Evolutionary conservation across 495 filamentous ascomycete genomes (phyloP).

Genomic region (Penicillium cosmopolitanum): DNA sequence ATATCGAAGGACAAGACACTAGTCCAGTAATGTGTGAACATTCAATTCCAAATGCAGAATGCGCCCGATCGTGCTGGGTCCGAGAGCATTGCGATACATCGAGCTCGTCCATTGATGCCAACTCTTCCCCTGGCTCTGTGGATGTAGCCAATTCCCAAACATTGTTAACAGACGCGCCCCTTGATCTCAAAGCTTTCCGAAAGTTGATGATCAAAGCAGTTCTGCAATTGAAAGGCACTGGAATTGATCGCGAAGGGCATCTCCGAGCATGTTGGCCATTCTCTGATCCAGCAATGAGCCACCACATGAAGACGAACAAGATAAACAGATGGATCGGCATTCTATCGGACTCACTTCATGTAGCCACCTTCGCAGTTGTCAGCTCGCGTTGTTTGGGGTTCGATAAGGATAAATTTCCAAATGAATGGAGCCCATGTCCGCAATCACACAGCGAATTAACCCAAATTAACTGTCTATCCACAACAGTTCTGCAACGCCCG

Average conservation of each 20-base stretch:
- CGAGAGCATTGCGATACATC: neutral
- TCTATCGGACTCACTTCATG: constrained; percentile 1
- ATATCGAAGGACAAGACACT: neutral
- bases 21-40: constrained; percentile 1
- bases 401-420: neutral
- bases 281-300: neutral
- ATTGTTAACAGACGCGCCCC: neutral
- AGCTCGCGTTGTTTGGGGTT: constrained; percentile 7
- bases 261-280: constrained; percentile 18
- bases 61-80: constrained; percentile 12
- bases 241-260: constrained; percentile 9
- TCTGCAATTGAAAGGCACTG: constrained; percentile 8
- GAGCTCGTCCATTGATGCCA: neutral
- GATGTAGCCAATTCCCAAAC: neutral
- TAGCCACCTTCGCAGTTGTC: constrained; percentile 10
- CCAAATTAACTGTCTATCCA: neutral
- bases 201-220: constrained; percentile 11
- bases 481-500: neutral
- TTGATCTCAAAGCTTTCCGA: neutral
- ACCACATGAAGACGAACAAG: neutral
- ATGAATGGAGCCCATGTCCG: neutral
- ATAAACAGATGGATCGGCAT: constrained; percentile 13
- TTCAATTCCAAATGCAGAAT: constrained; percentile 6
- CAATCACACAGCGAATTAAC: neutral
- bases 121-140: too few relatives aligned